Evolutionary conservation across 1,284 basidiomycete species (phyloP), one percentile per base, ranked within the genome.

Genomic region (Vanrija sp.): DNA sequence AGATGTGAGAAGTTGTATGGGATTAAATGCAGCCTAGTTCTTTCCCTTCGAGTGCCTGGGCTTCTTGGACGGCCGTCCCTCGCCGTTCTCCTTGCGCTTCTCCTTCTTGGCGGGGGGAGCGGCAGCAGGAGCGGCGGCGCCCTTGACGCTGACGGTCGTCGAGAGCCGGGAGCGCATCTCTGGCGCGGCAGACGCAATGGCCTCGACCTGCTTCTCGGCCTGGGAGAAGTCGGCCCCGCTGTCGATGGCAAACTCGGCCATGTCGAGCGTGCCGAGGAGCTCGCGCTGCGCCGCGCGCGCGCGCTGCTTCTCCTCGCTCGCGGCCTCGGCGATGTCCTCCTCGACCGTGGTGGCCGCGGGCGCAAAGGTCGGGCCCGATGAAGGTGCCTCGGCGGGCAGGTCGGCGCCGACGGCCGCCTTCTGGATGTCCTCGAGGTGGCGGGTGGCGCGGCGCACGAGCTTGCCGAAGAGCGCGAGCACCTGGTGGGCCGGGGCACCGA

Each of bases 381-480:
- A 25, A 6, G 46, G 41, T 19, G 44, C 44, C 45, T 62, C 48
- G 10, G 61, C 59, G 5, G 82, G 80, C 12, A 85, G 78, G 64
- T 79, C 79, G 6, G 80, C 82, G 25, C 81, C 84, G 54, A 94
- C 83, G 3, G 84, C 86, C 12, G 79, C 82, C 72, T 89, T 89
- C 68, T 91, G 89, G 20, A 98, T 81, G 50, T 89, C 87, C 50
- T 86, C 81, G 45, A 98, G 77, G 25, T 83, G 80, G 65, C 88
- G 88, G 61, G 84, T 85, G 56, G 97, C 83, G 75, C 93, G 90
- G 49, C 91, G 85, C 49, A 98, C 79, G 27, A 92, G 81, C 78
- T 98, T 98, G 64, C 86, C 86, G 72, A 98, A 94, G 37, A 98
- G 79, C 0, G 95, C 94, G 15, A 98, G 81, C 0, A 85, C 82